These are phyloP conservation scores for Sporothrix globosa DNA, from an alignment of 2,329 filamentous ascomycete genomes.

Conservation along the genomic window DNA sequence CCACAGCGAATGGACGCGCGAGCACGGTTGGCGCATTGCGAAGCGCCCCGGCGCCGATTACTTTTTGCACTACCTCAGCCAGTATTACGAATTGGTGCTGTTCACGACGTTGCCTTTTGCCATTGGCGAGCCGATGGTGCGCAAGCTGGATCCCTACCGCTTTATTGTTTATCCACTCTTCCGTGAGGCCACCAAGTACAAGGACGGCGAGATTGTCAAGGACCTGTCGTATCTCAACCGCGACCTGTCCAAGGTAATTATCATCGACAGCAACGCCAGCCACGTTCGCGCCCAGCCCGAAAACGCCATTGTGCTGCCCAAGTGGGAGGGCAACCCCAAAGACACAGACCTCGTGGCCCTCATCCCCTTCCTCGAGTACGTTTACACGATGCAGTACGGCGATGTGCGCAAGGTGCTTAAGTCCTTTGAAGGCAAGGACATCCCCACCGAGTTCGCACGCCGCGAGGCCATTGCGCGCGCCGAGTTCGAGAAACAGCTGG, in stretches of 20 bases:
- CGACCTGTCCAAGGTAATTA: constrained; percentile 90
- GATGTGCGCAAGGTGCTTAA: constrained; percentile 86
- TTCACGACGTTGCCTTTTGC: constrained; percentile 88
- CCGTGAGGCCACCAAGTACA: constrained; percentile 95
- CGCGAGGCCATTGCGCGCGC: constrained; percentile 84
- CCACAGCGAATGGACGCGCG: constrained; percentile 90
- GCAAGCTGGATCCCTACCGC: constrained; percentile 92
- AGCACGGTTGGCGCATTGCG: constrained; percentile 92
- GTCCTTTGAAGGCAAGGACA: constrained; percentile 86
- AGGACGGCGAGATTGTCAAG: constrained; percentile 96
- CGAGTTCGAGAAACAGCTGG: constrained; percentile 79
- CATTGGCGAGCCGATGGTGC: constrained; percentile 82
- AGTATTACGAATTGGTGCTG: constrained; percentile 97
- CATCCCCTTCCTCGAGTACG: constrained; percentile 96
- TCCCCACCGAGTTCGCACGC: constrained; percentile 85
- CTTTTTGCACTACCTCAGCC: constrained; percentile 92
- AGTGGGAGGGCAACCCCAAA: constrained; percentile 81
- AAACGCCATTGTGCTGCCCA: constrained; percentile 88
- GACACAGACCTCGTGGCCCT: constrained; percentile 86
- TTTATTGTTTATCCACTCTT: constrained; percentile 95
- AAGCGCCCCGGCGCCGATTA: constrained; percentile 97
- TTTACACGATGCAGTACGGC: constrained; percentile 87
- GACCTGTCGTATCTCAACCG: constrained; percentile 98
- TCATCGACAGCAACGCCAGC: constrained; percentile 82
- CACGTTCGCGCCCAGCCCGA: constrained; percentile 92